Evolutionary conservation across 495 filamentous ascomycete species (phyloP).

Genomic region (Neurospora sp.): DNA sequence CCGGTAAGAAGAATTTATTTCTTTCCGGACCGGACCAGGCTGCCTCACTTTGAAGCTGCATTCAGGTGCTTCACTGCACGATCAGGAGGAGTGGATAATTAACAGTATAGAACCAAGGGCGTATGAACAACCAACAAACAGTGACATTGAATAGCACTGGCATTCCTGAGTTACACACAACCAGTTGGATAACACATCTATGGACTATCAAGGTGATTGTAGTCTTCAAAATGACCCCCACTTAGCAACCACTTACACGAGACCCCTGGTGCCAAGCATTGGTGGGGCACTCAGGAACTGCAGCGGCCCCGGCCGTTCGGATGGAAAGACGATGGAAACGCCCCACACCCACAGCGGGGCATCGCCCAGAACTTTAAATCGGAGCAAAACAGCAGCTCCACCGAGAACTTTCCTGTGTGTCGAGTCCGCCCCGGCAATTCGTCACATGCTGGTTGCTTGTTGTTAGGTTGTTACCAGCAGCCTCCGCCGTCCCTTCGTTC

Average conservation of each 20-base stretch:
- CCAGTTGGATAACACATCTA: not conserved
- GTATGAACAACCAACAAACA: not conserved
- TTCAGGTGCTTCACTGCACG: not conserved
- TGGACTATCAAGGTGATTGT: not conserved
- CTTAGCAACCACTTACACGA: not conserved
- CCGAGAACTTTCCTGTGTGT: not conserved
- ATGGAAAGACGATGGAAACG: not conserved
- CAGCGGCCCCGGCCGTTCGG: not conserved
- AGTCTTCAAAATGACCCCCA: not conserved
- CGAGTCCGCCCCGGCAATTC: not conserved
- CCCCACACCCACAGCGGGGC: not conserved
- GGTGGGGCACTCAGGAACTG: not conserved
- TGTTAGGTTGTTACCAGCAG: not conserved
- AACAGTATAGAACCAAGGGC: not conserved
- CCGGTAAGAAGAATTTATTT: not conserved
- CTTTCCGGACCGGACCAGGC: not conserved
- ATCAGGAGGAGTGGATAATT: not conserved
- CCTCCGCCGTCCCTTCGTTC: not conserved
- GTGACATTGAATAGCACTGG: not conserved
- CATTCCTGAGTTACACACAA: not conserved
- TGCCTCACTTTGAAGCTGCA: not conserved
- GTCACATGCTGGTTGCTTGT: not conserved
- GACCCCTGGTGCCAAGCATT: not conserved
- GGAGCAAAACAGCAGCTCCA: not conserved
- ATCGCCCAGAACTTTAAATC: slow-evolving; percentile 15